These are phyloP conservation scores for Agastache rugosa DNA, from an alignment of 257 asterid species.

Conservation along the genomic window DNA sequence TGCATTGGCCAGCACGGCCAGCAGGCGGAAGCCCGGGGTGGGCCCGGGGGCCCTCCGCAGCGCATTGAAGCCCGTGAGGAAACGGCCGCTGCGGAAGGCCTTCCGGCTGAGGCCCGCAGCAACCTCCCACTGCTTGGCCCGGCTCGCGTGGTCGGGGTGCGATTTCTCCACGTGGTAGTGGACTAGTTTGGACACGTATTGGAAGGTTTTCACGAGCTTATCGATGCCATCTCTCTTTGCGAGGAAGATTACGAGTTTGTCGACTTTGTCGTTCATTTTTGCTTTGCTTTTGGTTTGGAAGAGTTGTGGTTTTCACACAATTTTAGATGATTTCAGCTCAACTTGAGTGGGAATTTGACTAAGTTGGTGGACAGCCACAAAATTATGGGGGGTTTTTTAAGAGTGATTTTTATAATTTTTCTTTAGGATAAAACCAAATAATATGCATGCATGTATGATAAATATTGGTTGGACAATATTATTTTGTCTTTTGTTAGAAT, in stretches of 20 bases:
- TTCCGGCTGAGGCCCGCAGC: slow-evolving; percentile 92
- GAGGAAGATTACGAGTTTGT: slow-evolving; percentile 79
- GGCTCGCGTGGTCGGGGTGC: slow-evolving; percentile 56
- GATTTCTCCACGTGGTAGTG: slow-evolving; percentile 68
- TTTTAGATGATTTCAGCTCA: too few relatives aligned
- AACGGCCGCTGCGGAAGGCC: slow-evolving; percentile 87
- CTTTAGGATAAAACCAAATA: slow-evolving; percentile 42
- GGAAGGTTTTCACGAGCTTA: slow-evolving; percentile 91
- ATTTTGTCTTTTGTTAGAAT: slow-evolving; percentile 35
- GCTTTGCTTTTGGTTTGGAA: not conserved
- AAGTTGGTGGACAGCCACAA: slow-evolving; percentile 45
- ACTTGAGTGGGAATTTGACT: slow-evolving; percentile 28
- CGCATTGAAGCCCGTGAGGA: slow-evolving; percentile 88
- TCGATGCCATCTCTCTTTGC: slow-evolving; percentile 96
- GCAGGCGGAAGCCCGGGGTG: slow-evolving; percentile 52
- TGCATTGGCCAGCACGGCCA: slow-evolving; percentile 73
- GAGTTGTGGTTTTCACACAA: not conserved
- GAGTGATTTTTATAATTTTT: not conserved
- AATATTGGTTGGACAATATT: slow-evolving; percentile 52
- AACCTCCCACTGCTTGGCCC: slow-evolving; percentile 90
- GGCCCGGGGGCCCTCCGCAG: slow-evolving; percentile 69
- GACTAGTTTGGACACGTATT: slow-evolving; percentile 78
- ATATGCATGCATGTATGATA: not conserved
- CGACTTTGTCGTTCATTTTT: slow-evolving; percentile 76
- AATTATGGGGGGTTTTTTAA: slow-evolving; percentile 16